These are phyloP conservation scores for Tritrichomonas foetus DNA, from an alignment of 208 protist genomes.

Conservation along the genomic window DNA sequence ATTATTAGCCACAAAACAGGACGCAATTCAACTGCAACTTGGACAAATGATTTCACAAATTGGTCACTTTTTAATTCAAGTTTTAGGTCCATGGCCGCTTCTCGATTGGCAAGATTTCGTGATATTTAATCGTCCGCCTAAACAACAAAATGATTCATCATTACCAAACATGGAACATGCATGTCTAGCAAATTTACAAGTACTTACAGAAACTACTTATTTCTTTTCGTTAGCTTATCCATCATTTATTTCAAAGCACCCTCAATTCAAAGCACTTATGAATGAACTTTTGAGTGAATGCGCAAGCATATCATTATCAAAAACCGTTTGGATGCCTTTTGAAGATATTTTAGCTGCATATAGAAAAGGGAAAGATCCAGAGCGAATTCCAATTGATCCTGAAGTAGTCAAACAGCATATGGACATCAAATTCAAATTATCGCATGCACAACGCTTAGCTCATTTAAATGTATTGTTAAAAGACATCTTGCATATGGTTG, in stretches of 20 bases:
- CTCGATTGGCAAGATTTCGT: background rate
- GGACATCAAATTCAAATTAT: too few species aligned
- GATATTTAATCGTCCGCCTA: too few species aligned
- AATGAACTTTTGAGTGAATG: background rate
- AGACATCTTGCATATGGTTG: too few species aligned
- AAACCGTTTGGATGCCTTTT: background rate
- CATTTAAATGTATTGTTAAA: too few species aligned
- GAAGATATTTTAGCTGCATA: background rate
- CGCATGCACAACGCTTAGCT: too few species aligned
- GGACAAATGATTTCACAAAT: background rate
- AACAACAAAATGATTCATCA: too few species aligned
- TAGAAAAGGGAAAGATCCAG: background rate
- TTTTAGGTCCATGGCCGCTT: background rate
- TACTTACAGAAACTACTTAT: background rate
- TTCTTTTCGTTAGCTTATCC: background rate
- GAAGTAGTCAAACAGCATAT: too few species aligned
- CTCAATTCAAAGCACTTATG: background rate
- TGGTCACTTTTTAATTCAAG: background rate
- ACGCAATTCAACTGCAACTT: too few species aligned
- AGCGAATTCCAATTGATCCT: too few species aligned
- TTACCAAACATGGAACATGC: background rate
- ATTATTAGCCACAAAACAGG: too few species aligned
- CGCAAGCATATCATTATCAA: background rate
- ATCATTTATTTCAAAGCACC: background rate
- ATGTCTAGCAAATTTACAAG: background rate